These are phyloP conservation scores for Eragrostis tef DNA, from an alignment of 202 grass and related monocot genomes.

Conservation along the genomic window DNA sequence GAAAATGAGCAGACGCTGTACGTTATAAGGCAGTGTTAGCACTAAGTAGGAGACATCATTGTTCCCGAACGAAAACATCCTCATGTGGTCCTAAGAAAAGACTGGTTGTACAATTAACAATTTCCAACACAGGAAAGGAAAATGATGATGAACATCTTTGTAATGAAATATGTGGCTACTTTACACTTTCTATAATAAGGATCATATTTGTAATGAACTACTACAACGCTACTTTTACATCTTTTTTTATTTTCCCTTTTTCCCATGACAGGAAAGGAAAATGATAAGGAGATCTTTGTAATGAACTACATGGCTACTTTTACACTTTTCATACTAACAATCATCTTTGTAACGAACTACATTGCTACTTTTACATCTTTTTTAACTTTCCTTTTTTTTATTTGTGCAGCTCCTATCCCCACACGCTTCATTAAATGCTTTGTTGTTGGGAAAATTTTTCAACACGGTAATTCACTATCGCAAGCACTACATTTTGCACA, in stretches of 20 bases:
- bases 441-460: not conserved
- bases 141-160: not conserved
- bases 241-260: not conserved
- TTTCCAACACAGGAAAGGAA: not conserved
- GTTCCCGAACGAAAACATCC: not conserved
- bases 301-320: no score
- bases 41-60: not conserved
- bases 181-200: no score
- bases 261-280: no score
- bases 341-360: not conserved
- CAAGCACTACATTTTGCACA: not conserved
- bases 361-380: not conserved
- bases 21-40: constrained; percentile 7
- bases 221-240: not conserved
- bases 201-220: not conserved
- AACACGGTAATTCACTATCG: not conserved
- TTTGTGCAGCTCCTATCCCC: not conserved
- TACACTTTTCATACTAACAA: no score
- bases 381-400: not conserved
- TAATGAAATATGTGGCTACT: no score
- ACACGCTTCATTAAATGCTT: not conserved
- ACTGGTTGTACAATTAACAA: not conserved
- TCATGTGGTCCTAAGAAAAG: not conserved
- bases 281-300: not conserved
- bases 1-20: not conserved